Percentiles rank a stretch among this genome's conserved stretches.
These are phyloP conservation scores for Tolypocladium ophioglossoides DNA, from an alignment of 2,329 filamentous ascomycete genomes.

Conservation along the genomic window DNA sequence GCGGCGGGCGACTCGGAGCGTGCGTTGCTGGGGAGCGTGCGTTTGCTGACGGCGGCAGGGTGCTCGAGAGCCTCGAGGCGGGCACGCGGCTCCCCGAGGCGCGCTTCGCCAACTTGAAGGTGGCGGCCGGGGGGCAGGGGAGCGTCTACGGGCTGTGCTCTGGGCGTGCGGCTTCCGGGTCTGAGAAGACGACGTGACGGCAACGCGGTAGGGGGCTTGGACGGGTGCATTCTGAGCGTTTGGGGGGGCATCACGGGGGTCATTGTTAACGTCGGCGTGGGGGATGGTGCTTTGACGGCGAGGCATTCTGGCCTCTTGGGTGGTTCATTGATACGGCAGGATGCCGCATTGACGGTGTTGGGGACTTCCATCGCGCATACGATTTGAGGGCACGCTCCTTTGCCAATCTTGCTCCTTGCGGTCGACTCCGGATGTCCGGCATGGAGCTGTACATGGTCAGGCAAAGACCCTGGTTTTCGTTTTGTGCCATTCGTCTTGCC, in stretches of 20 bases:
- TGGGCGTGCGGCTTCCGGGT: background rate
- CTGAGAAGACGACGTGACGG: background rate
- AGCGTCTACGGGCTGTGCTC: constrained; percentile 48
- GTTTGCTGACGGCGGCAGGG: constrained; percentile 34
- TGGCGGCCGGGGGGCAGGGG: constrained; percentile 50
- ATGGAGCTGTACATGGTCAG: background rate
- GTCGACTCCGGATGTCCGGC: background rate
- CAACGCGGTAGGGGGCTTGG: background rate
- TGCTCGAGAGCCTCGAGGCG: constrained; percentile 71
- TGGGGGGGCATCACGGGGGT: background rate
- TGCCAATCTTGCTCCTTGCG: background rate
- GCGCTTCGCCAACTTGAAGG: constrained; percentile 53
- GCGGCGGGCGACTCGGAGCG: no score
- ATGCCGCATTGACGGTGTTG: background rate
- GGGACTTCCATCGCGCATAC: no score
- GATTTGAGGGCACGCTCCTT: background rate
- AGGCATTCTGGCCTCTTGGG: background rate
- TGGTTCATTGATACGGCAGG: background rate
- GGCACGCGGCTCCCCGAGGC: constrained; percentile 67
- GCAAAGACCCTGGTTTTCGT: background rate
- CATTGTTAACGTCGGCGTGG: background rate
- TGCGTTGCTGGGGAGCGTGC: no score
- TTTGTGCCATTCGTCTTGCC: background rate
- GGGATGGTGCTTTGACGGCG: background rate
- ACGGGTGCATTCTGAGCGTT: background rate